Evolutionary conservation across 2,329 filamentous ascomycete genomes (phyloP).

Genomic region (Ampelomyces quisqualis): DNA sequence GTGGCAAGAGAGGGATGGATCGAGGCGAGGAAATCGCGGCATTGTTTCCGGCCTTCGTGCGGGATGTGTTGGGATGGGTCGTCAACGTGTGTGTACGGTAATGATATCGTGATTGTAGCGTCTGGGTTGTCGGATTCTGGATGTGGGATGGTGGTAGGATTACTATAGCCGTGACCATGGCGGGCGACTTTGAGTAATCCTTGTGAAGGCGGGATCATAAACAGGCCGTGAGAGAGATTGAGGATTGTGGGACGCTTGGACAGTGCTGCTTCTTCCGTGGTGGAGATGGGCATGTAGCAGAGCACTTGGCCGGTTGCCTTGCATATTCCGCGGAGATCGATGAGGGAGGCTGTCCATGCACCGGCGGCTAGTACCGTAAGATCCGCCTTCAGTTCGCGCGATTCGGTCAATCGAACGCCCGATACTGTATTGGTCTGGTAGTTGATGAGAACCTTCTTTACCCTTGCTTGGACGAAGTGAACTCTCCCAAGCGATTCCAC

Average conservation of each 20-base stretch:
- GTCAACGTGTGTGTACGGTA: constrained; percentile 57
- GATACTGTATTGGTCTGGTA: constrained; percentile 45
- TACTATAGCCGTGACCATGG: constrained; percentile 54
- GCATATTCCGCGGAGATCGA: constrained; percentile 75
- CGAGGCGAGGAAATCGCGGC: constrained; percentile 33
- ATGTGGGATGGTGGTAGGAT: constrained; percentile 50
- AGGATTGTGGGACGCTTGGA: constrained; percentile 69
- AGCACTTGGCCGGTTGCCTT: constrained; percentile 81
- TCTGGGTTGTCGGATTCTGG: constrained; percentile 44
- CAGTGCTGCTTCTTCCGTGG: constrained; percentile 67
- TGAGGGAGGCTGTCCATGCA: constrained; percentile 77
- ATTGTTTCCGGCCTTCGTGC: constrained; percentile 33
- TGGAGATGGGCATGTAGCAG: constrained; percentile 72
- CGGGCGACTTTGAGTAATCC: constrained; percentile 51
- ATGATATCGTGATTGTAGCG: constrained; percentile 47
- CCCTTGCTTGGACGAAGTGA: constrained; percentile 53
- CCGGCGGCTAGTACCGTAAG: constrained; percentile 80
- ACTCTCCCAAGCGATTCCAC: constrained; percentile 58
- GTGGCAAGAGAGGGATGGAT: constrained; percentile 36
- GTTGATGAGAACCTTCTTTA: constrained; percentile 46
- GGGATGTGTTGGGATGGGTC: constrained; percentile 41
- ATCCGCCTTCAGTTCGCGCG: constrained; percentile 60
- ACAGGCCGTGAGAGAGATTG: constrained; percentile 70
- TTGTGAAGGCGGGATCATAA: constrained; percentile 67
- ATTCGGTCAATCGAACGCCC: constrained; percentile 60